Evolutionary conservation across 73 alveolate genomes (phyloP).

Genomic region (Paramecium caudatum): DNA sequence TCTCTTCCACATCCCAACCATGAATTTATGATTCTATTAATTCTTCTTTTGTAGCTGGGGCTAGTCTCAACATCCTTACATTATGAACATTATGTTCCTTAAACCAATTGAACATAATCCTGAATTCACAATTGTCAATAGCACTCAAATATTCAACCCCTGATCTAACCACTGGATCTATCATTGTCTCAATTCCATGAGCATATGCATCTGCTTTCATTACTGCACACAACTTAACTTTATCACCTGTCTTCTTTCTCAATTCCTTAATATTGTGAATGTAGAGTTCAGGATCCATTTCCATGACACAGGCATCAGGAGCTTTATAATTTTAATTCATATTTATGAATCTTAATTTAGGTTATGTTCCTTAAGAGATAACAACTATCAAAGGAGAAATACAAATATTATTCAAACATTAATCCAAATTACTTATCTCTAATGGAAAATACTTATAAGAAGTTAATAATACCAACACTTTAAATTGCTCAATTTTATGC

Average conservation of each 20-base stretch:
- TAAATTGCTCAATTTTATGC: background rate
- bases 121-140: conserved; percentile 34
- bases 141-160: background rate
- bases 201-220: conserved; percentile 47
- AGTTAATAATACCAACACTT: background rate
- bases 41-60: conserved; percentile 32
- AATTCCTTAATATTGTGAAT: conserved; percentile 35
- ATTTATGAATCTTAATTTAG: conserved; percentile 25
- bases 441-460: conserved; percentile 3
- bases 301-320: conserved; percentile 16
- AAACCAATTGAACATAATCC: conserved; percentile 11
- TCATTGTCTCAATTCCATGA: conserved; percentile 24
- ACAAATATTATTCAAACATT: background rate
- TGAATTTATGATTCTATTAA: background rate
- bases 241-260: conserved; percentile 1
- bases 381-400: background rate
- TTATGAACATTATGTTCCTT: conserved; percentile 15
- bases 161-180: background rate
- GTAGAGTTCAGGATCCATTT: conserved; percentile 23
- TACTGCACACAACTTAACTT: conserved; percentile 16
- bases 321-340: conserved; percentile 37
- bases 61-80: background rate
- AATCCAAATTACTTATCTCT: background rate
- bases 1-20: conserved; percentile 11
- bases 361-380: conserved; percentile 24